Conservation (phyloP, 2,329 filamentous ascomycete species). For the Sclerotinia spermophila region DNA sequence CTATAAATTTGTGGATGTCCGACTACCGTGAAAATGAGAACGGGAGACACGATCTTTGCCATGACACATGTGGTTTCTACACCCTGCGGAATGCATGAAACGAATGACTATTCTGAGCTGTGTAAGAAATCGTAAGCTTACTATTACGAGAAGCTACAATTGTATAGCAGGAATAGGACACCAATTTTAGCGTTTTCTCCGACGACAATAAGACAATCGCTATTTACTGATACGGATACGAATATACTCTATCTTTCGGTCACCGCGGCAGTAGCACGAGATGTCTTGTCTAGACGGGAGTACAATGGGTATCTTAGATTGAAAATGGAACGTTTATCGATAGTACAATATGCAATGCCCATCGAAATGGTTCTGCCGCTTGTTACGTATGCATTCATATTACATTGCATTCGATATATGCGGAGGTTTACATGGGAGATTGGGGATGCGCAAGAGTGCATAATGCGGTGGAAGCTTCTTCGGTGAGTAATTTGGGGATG, state of each 20-base stretch:
- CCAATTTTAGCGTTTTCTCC: neutral
- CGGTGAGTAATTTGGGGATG: neutral
- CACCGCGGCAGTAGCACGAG: neutral
- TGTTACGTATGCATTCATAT: neutral
- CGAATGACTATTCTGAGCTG: neutral
- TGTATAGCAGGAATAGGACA: neutral
- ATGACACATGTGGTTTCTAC: neutral
- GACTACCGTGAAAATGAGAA: neutral
- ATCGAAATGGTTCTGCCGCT: neutral
- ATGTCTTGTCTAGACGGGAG: neutral
- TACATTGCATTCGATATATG: slow-evolving; percentile 9
- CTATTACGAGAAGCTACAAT: neutral
- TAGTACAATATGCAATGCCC: neutral
- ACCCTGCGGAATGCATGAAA: neutral
- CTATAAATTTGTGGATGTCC: neutral
- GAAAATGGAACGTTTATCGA: neutral
- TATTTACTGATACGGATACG: neutral
- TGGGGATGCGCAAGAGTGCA: neutral
- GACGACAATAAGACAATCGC: neutral
- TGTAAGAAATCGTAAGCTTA: neutral
- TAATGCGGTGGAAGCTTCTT: neutral
- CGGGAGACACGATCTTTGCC: neutral
- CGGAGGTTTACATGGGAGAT: neutral
- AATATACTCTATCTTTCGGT: neutral
- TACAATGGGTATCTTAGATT: neutral